Evolutionary conservation across 2,329 filamentous ascomycete species (phyloP).

Genomic region (Pseudopyricularia cyperi): DNA sequence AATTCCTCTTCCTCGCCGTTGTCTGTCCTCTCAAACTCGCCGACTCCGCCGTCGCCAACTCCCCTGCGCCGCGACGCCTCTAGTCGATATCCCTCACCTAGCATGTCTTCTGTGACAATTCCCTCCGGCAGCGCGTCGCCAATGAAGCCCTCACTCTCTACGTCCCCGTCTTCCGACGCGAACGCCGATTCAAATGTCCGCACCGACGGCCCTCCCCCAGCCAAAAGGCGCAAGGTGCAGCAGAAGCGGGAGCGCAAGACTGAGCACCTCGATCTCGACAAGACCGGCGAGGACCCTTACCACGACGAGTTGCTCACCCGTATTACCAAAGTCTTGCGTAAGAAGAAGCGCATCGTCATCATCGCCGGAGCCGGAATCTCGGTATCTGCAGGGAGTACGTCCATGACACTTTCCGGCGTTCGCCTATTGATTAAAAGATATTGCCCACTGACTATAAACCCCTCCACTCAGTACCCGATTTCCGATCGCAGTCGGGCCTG

Average conservation of each 20-base stretch:
- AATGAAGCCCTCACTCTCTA: constrained; percentile 26
- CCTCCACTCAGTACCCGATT: constrained; percentile 74
- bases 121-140: constrained; percentile 39
- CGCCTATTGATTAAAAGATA: not conserved
- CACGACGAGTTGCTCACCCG: constrained; percentile 51
- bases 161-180: constrained; percentile 12
- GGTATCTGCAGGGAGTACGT: constrained; percentile 81
- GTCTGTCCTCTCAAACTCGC: constrained; percentile 38
- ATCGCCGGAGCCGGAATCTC: constrained; percentile 95
- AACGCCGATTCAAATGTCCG: constrained; percentile 17
- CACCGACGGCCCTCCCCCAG: constrained; percentile 50
- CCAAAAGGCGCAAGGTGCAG: constrained; percentile 60
- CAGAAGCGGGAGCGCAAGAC: constrained; percentile 50
- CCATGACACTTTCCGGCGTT: constrained; percentile 7
- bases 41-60: constrained; percentile 33
- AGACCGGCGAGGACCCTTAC: constrained; percentile 34
- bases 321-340: constrained; percentile 62
- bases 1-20: constrained; percentile 37
- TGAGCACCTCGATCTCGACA: constrained; percentile 62
- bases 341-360: constrained; percentile 92
- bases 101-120: constrained; percentile 19
- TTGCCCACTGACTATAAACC: not conserved
- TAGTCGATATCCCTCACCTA: constrained; percentile 40
- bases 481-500: constrained; percentile 79
- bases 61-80: constrained; percentile 20